Evolutionary conservation across 2,329 filamentous ascomycete species (phyloP), one percentile per base, ranked within the genome.

Genomic region (Aspergillus glaucus): DNA sequence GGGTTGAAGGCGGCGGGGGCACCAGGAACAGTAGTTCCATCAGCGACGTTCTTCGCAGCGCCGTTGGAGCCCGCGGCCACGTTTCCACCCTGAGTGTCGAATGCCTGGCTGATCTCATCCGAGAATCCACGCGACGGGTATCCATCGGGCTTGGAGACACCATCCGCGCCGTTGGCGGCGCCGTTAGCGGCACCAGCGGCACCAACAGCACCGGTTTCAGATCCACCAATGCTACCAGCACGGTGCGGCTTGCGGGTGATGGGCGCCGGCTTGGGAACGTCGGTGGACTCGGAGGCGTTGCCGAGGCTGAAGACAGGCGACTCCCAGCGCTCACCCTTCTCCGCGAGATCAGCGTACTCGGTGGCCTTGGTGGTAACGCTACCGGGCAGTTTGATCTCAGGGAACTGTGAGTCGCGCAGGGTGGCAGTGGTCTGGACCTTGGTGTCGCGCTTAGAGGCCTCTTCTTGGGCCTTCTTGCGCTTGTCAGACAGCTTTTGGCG

Each of bases 291-390:
- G 48, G 80, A 76, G 9, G 91, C 90, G 40, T 74, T 79, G 43
- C 93, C 92, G 59, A 97, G 86, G 51, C 82, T 85, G 76, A 98
- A 98, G 62, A 98, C 83, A 8, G 92, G 89, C 52, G 87, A 94
- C 77, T 95, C 86, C 93, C 93, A 98, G 69, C 84, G 85, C 48
- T 95, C 87, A 46, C 93, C 93, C 81, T 93, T 89, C 57, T 76
- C 77, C 7, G 92, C 88, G 50, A 95, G 79, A 19, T 96, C 83
- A 74, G 84, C 88, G 79, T 94, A 97, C 70, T 95, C 89, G 21
- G 88, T 94, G 8, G 92, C 91, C 81, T 95, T 96, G 74, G 82
- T 85, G 59, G 87, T 93, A 67, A 96, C 92, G 48, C 90, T 91
- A 28, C 87, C 87, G 22, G 91, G 90, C 5, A 98, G 78, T 49